Conservation (phyloP, 73 alveolate genomes). For the Paramecium bursaria region DNA sequence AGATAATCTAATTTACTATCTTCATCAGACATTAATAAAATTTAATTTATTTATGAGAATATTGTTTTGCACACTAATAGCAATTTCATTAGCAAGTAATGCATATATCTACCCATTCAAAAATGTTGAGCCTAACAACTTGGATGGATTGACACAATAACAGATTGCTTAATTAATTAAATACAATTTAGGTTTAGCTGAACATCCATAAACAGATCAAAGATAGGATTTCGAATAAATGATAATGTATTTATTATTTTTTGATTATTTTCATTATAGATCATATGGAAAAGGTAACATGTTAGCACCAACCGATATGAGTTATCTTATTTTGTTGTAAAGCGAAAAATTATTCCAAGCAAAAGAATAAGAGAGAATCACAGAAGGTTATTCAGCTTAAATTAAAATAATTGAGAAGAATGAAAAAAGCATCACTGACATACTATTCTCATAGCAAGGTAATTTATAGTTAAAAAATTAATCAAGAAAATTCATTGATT, state of each 20-base stretch:
- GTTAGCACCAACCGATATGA: constrained; percentile 37
- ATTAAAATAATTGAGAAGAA: constrained; percentile 30
- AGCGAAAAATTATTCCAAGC: constrained; percentile 46
- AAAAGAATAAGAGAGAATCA: constrained; percentile 26
- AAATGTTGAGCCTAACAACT: background rate
- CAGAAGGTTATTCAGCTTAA: constrained; percentile 36
- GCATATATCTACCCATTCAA: constrained; percentile 46
- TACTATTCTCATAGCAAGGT: constrained; percentile 26
- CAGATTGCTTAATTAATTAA: constrained; percentile 45
- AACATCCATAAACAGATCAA: constrained; percentile 8
- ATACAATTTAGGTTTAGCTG: constrained; percentile 55
- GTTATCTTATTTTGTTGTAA: constrained; percentile 16
- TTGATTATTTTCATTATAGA: background rate
- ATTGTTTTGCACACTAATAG: background rate
- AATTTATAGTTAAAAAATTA: background rate
- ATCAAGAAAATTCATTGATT: constrained; percentile 14
- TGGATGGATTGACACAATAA: constrained; percentile 24
- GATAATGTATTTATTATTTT: constrained; percentile 11
- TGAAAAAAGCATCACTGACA: background rate
- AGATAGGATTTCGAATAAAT: constrained; percentile 7
- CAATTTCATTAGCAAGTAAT: constrained; percentile 18
- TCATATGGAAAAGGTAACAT: constrained; percentile 51
- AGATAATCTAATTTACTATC: constrained; percentile 59
- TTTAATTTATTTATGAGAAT: constrained; percentile 14
- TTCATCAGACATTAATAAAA: no score